These are phyloP conservation scores for Aristolochia californica DNA, from an alignment of 164 flowering plant genomes.

Conservation along the genomic window DNA sequence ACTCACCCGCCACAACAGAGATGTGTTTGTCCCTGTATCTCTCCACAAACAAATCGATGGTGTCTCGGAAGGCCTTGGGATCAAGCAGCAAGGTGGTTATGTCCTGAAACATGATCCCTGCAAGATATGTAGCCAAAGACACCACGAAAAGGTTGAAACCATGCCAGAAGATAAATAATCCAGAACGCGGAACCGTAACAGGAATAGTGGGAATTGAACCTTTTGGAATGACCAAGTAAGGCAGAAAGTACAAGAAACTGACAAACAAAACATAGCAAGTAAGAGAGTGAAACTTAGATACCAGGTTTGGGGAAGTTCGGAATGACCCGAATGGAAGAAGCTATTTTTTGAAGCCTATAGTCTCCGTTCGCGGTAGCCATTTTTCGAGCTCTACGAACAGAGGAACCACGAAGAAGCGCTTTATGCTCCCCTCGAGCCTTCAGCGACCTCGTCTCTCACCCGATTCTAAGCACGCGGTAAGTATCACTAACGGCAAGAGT, in stretches of 20 bases:
- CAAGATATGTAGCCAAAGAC: background rate
- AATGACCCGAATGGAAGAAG: conserved; percentile 66
- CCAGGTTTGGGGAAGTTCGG: conserved; percentile 91
- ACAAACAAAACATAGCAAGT: background rate
- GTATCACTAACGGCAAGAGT: no score
- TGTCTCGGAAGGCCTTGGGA: conserved; percentile 69
- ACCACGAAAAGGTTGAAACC: background rate
- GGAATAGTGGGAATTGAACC: background rate
- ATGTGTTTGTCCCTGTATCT: conserved; percentile 63
- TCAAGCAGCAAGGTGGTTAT: conserved; percentile 91
- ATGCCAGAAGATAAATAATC: background rate
- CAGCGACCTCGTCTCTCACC: background rate
- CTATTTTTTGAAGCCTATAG: conserved; percentile 46
- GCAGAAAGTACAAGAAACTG: background rate
- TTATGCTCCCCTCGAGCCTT: background rate
- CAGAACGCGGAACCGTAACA: background rate
- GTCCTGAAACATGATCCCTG: conserved; percentile 96
- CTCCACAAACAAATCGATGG: conserved; percentile 92
- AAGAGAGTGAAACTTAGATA: conserved; percentile 6
- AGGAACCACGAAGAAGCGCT: no score
- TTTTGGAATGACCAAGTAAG: no score
- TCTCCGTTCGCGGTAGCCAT: conserved; percentile 35
- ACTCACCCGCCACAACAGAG: conserved; percentile 80
- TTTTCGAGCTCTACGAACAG: background rate
- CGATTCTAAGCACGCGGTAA: background rate